phyloP scores from a whole-genome alignment of 2,329 filamentous ascomycete species.

The Verticillium tricorpus region DNA sequence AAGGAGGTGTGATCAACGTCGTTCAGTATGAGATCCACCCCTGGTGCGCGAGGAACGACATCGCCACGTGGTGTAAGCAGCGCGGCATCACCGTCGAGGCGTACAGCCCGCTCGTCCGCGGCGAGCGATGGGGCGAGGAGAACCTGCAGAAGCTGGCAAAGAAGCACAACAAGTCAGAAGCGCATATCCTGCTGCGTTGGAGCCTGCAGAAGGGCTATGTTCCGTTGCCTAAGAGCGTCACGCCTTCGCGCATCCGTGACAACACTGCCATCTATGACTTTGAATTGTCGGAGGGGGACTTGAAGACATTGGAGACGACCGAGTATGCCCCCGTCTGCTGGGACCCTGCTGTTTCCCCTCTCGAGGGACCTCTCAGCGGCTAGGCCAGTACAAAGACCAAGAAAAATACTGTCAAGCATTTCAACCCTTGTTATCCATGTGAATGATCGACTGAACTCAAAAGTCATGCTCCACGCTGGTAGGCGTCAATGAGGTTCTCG shows the following conservation, averaged over 20 bases:
- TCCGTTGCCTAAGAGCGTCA: slow-evolving; percentile 71
- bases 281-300: slow-evolving; percentile 48
- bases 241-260: slow-evolving; percentile 58
- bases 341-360: slow-evolving; percentile 47
- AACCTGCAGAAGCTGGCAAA: slow-evolving; percentile 59
- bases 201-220: slow-evolving; percentile 74
- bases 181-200: slow-evolving; percentile 77
- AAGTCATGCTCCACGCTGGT: background rate
- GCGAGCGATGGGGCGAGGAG: slow-evolving; percentile 66
- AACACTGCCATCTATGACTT: slow-evolving; percentile 57
- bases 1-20: slow-evolving; percentile 70
- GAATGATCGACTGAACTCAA: background rate
- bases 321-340: slow-evolving; percentile 52
- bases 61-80: slow-evolving; percentile 70
- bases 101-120: slow-evolving; percentile 58
- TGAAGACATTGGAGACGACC: slow-evolving; percentile 41
- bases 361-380: slow-evolving; percentile 26
- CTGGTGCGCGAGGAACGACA: slow-evolving; percentile 76
- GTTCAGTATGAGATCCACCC: slow-evolving; percentile 90
- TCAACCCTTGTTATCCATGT: background rate
- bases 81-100: slow-evolving; percentile 60
- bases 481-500: slow-evolving; percentile 8
- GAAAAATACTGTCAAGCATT: background rate
- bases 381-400: background rate
- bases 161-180: slow-evolving; percentile 69